A percentile compares a stretch with the other conserved stretches of the same genome.
These are phyloP conservation scores for Boletus coccyginus DNA, from an alignment of 768 basidiomycete genomes.

Conservation along the genomic window DNA sequence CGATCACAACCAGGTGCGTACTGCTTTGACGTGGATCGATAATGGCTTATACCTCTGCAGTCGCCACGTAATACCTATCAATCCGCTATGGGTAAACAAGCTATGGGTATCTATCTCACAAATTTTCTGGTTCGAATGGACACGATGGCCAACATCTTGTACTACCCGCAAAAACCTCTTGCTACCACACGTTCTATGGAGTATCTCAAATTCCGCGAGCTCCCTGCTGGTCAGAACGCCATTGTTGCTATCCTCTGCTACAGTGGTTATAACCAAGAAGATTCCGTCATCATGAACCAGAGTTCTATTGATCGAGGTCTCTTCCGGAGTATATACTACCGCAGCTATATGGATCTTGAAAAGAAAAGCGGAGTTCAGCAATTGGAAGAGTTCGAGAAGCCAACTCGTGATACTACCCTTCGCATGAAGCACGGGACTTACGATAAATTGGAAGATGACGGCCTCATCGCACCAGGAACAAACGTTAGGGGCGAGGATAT, in stretches of 20 bases:
- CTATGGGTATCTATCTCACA: constrained; percentile 98
- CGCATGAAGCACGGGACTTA: constrained; percentile 98
- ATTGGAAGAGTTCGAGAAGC: constrained; percentile 96
- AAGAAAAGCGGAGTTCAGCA: constrained; percentile 92
- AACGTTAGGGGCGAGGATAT: constrained; percentile 97
- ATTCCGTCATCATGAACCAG: constrained; percentile 99
- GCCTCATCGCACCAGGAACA: constrained; percentile 92
- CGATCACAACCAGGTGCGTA: constrained; percentile 93
- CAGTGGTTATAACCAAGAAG: constrained; percentile 99
- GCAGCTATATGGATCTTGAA: constrained; percentile 98
- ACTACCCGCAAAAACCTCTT: constrained; percentile 98
- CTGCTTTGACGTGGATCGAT: not conserved
- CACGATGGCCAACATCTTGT: constrained; percentile 99
- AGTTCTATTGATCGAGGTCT: constrained; percentile 97
- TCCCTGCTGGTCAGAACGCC: constrained; percentile 98
- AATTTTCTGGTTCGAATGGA: constrained; percentile 99
- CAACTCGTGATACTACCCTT: constrained; percentile 86
- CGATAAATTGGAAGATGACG: constrained; percentile 96
- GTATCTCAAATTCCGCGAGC: constrained; percentile 96
- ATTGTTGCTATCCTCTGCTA: constrained; percentile 98
- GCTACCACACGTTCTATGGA: constrained; percentile 99
- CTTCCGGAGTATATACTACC: constrained; percentile 98
- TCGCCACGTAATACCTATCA: constrained; percentile 99
- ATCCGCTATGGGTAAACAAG: constrained; percentile 99
- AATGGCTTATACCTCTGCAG: constrained; percentile 39